A percentile compares a stretch with the other conserved stretches of the same genome.
These are phyloP conservation scores for Rhodotorula diobovata DNA, from an alignment of 768 basidiomycete species.

Conservation along the genomic window DNA sequence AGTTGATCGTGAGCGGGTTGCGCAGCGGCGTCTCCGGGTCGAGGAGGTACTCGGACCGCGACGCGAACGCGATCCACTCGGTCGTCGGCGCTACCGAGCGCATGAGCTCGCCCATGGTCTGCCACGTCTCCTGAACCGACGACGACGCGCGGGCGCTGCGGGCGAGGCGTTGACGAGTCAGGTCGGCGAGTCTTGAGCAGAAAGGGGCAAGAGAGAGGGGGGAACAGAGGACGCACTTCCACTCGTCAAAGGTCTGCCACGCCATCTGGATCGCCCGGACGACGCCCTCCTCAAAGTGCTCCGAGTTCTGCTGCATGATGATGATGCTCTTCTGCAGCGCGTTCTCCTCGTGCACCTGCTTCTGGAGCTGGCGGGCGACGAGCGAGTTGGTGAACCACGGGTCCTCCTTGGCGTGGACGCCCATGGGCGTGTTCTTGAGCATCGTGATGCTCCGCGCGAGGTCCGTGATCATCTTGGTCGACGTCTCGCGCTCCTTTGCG, in stretches of 20 bases:
- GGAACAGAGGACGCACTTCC: constrained; percentile 41
- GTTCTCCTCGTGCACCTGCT: constrained; percentile 88
- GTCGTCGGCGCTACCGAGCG: constrained; percentile 60
- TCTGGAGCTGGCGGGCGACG: constrained; percentile 73
- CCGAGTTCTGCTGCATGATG: constrained; percentile 93
- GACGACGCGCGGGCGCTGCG: constrained; percentile 58
- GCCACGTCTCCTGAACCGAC: constrained; percentile 70
- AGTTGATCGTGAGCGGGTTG: constrained; percentile 65
- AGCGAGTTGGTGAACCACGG: constrained; percentile 65
- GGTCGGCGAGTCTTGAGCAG: background rate
- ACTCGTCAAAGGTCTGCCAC: constrained; percentile 92
- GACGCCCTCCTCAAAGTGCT: constrained; percentile 94
- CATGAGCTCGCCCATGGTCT: constrained; percentile 66
- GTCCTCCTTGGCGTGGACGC: constrained; percentile 70
- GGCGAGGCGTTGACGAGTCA: background rate
- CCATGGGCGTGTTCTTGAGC: constrained; percentile 92
- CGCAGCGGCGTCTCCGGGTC: constrained; percentile 94
- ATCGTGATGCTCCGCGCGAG: constrained; percentile 79
- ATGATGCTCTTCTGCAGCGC: constrained; percentile 94
- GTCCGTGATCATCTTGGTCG: constrained; percentile 76
- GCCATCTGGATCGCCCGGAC: constrained; percentile 92
- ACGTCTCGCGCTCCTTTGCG: constrained; percentile 86
- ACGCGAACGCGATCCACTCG: constrained; percentile 95
- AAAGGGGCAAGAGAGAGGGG: background rate
- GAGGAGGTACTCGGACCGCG: constrained; percentile 85